Evolutionary conservation across 2,329 filamentous ascomycete species (phyloP).

Genomic region (Fusarium albidum): DNA sequence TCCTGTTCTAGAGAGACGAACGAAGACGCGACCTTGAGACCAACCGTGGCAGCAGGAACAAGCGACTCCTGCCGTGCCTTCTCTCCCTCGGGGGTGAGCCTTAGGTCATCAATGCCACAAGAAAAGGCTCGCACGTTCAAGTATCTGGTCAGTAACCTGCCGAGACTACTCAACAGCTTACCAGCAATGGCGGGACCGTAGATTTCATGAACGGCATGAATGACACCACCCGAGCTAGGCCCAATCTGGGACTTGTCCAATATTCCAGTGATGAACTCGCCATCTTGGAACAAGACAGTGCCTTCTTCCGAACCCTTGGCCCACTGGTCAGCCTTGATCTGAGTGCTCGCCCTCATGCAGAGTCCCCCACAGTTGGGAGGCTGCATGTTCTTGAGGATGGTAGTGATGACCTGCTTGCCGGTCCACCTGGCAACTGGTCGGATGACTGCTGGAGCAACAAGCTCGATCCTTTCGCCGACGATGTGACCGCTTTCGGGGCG

Average conservation of each 20-base stretch:
- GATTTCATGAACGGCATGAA: slow-evolving; percentile 92
- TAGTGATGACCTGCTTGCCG: slow-evolving; percentile 94
- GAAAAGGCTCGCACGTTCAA: slow-evolving; percentile 95
- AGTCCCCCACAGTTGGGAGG: slow-evolving; percentile 79
- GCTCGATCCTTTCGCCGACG: slow-evolving; percentile 80
- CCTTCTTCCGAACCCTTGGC: slow-evolving; percentile 79
- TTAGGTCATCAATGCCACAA: slow-evolving; percentile 95
- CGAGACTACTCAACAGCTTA: slow-evolving; percentile 86
- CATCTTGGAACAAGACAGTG: slow-evolving; percentile 81
- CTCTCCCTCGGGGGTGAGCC: slow-evolving; percentile 84
- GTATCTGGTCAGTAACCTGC: slow-evolving; percentile 86
- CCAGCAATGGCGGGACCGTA: slow-evolving; percentile 90
- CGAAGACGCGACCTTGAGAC: slow-evolving; percentile 81
- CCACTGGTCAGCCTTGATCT: slow-evolving; percentile 83
- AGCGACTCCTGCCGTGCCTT: slow-evolving; percentile 73
- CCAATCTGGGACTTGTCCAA: slow-evolving; percentile 96
- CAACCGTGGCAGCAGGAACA: slow-evolving; percentile 71
- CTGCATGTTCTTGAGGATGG: slow-evolving; percentile 90
- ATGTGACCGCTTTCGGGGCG: slow-evolving; percentile 92
- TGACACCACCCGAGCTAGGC: slow-evolving; percentile 82
- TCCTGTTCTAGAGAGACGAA: slow-evolving; percentile 85
- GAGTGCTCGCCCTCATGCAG: slow-evolving; percentile 80
- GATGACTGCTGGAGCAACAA: slow-evolving; percentile 81
- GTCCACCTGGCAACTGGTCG: slow-evolving; percentile 89
- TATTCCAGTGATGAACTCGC: slow-evolving; percentile 88